A percentile compares a stretch with the other conserved stretches of the same genome.
phyloP scores from a whole-genome alignment of 176 grass and related monocot genomes.

The Avena atlantica region DNA sequence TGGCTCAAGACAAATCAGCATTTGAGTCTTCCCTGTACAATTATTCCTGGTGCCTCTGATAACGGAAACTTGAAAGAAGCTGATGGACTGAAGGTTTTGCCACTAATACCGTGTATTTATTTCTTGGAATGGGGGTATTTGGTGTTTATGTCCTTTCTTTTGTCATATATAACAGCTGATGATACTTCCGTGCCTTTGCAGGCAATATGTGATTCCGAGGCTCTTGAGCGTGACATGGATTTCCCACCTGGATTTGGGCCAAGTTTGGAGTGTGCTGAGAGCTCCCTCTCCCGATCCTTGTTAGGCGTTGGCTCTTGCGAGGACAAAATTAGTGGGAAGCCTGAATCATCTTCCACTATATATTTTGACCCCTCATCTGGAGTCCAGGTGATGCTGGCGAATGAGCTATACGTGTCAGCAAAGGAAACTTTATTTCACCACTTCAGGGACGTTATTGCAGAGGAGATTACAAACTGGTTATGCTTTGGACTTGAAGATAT shows the following conservation, averaged over 20 bases:
- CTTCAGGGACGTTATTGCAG: slow-evolving; percentile 74
- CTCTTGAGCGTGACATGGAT: slow-evolving; percentile 56
- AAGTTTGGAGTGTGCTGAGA: slow-evolving; percentile 35
- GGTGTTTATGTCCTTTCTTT: slow-evolving; percentile 29
- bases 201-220: slow-evolving; percentile 41
- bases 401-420: slow-evolving; percentile 76
- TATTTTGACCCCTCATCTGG: slow-evolving; percentile 43
- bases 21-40: slow-evolving; percentile 29
- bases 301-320: slow-evolving; percentile 21
- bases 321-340: slow-evolving; percentile 35
- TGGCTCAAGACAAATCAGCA: slow-evolving; percentile 66
- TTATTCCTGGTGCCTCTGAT: slow-evolving; percentile 39
- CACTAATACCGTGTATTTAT: slow-evolving; percentile 6
- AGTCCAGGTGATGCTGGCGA: slow-evolving; percentile 55
- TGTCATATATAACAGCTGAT: slow-evolving; percentile 19
- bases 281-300: slow-evolving; percentile 28
- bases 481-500: slow-evolving; percentile 47
- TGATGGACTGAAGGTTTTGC: slow-evolving; percentile 52
- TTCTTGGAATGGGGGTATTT: slow-evolving; percentile 20
- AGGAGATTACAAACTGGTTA: slow-evolving; percentile 74
- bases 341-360: slow-evolving; percentile 41
- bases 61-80: slow-evolving; percentile 36
- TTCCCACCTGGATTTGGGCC: slow-evolving; percentile 89
- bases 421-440: slow-evolving; percentile 76
- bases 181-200: slow-evolving; percentile 48